Evolutionary conservation across 108 stramenopile species (phyloP), one percentile per base, ranked within the genome.

Genomic region (Seminavis robusta): DNA sequence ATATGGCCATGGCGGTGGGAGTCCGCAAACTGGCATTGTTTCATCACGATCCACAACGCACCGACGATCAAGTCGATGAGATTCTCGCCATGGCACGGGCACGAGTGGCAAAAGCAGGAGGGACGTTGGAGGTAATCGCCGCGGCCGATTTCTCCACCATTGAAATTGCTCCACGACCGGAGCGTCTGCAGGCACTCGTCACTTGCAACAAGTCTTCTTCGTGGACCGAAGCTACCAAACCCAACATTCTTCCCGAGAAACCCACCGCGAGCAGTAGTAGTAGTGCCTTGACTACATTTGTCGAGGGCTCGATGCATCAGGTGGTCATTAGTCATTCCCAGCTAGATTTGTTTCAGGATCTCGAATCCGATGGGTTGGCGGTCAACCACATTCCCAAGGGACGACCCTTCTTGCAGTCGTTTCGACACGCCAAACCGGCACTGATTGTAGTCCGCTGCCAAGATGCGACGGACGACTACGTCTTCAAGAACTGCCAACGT

Each of bases 51-150:
- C 69, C 69, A 25, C 47, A 59, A 25, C 38, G 69, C 19, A 51
- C 33, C 20, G 69, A 70, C 33, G 69, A 70, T 33, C 46, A 63
- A 52, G 63, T 70, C 56, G 69, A 70, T 43, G 63, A 70, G 0
- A 46, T 70, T 40, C 38, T 70, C 3, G 26, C 24, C 2, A 52
- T 48, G 23, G 69, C 69, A 30, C 33, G 49, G 37, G 31, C 37
- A 9, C 39, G 47, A 27, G 56, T 62, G 4, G 47, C 11, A 15
- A 51, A 69, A 23, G 32, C 55, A 6, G 67, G 46, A 32, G 45
- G 23, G 31, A 25, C 61, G 29, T 20, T 11, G 44, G 56, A 31
- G 10, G 62, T 28, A 47, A 10, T 33, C 17, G 10, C 41, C 4
- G 19, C 34, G 10, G 8, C 44, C 44, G n/a, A 45, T 15, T 16